Evolutionary conservation across 75 land plant species (phyloP).

Genomic region (Sequoiadendron giganteum): DNA sequence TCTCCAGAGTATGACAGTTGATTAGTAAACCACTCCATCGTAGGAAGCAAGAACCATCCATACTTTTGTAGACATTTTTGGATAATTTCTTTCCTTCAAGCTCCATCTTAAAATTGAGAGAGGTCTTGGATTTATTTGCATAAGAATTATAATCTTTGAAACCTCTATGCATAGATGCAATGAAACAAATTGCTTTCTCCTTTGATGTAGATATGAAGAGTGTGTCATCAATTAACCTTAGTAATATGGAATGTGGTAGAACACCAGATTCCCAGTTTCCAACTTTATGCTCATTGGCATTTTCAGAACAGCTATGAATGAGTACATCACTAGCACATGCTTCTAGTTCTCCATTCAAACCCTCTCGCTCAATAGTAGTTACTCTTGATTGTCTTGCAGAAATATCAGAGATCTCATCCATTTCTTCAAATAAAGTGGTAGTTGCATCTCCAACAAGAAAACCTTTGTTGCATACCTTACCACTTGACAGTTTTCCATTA

Average conservation of each 20-base stretch:
- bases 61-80: conserved; percentile 48
- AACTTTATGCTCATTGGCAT: neutral
- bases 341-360: neutral
- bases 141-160: conserved; percentile 77
- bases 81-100: neutral
- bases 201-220: conserved; percentile 89
- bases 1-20: conserved; percentile 75
- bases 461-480: neutral
- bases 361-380: neutral
- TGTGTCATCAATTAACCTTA: conserved; percentile 88
- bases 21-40: conserved; percentile 95
- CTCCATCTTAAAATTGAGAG: conserved; percentile 57
- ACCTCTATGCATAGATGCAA: conserved; percentile 62
- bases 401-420: neutral
- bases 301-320: neutral
- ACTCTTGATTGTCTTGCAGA: neutral
- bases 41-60: conserved; percentile 81
- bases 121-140: conserved; percentile 67
- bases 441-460: neutral
- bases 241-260: conserved; percentile 33
- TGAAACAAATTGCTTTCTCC: conserved; percentile 53
- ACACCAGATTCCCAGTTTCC: neutral
- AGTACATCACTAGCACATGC: conserved; percentile 1
- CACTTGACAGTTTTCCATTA: neutral
- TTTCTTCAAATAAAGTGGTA: conserved; percentile 1